Base-by-base conservation (phyloP, 2,329 filamentous ascomycete genomes). In the Trichoderma brevicompactum region DNA sequence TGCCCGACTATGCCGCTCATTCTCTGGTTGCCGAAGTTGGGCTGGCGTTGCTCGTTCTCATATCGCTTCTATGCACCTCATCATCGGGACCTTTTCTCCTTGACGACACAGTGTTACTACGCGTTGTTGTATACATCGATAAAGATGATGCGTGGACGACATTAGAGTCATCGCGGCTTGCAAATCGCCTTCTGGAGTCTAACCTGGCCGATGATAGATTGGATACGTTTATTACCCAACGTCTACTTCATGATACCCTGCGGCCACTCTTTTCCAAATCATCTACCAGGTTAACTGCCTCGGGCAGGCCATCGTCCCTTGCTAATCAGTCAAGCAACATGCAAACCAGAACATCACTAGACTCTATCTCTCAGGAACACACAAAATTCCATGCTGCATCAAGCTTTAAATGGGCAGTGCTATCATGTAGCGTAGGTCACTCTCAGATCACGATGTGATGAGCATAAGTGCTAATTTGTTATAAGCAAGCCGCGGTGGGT, bases 211-310 rank as follows among this genome's bases (percentile, higher is more conserved):
- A 32, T 9, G 60, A 66, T 0, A 65, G 52, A 13, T 19, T 72
- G 59, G 32, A 67, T n/a, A 28, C 67, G 3, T 83, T 87, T 69
- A 78, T 88, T 69, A 78, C 83, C 17, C 79, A 82, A n/a, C 77
- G 82, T 44, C 79, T 92, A 64, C 83, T 94, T 4, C 80, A 83
- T 67, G 77, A 79, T 70, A 88, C 88, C 71, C 81, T 94, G 58
- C 88, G 87, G 43, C 88, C 88, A 34, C 78, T 91, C 6, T 93
- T 94, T 78, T 81, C 82, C 34, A 82, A 81, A 65, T 80, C 84
- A 15, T 83, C 81, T 19, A 82, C 86, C 3, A 70, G 69, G 36
- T 74, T 54, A 74, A 74, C 7, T 53, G 69, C 19, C 32, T 72
- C 72, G 2, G 76, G 76, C 1, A 67, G 76, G 40, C 74, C 75